These are phyloP conservation scores for Amniculicola lignicola DNA, from an alignment of 495 filamentous ascomycete species.

Conservation along the genomic window DNA sequence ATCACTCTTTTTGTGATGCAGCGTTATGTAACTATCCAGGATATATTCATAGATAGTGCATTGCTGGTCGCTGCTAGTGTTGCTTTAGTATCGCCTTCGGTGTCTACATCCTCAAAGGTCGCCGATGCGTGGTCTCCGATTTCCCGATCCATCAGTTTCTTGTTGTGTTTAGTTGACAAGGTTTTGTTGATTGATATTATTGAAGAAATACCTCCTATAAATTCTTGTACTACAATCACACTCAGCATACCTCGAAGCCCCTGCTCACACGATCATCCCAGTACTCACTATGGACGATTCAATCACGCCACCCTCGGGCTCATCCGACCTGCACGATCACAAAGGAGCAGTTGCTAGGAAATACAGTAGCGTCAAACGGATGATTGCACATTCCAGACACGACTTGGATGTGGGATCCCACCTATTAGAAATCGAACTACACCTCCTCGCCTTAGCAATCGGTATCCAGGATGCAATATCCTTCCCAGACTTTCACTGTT, in stretches of 20 bases:
- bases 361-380: not conserved
- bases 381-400: not conserved
- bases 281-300: not conserved
- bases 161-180: not conserved
- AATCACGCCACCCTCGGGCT: not conserved
- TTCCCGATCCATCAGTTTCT: not conserved
- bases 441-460: slow-evolving; percentile 43
- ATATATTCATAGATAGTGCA: not conserved
- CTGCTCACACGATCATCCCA: not conserved
- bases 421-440: slow-evolving; percentile 37
- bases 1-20: too few species aligned
- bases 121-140: not conserved
- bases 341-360: not conserved
- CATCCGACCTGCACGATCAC: not conserved
- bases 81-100: not conserved
- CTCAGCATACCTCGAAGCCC: not conserved
- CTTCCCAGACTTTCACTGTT: slow-evolving; percentile 62
- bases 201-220: not conserved
- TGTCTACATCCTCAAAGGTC: not conserved
- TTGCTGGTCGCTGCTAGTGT: not conserved
- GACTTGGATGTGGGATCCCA: not conserved
- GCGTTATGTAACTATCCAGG: too few species aligned
- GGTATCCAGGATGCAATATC: slow-evolving; percentile 58
- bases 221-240: not conserved
- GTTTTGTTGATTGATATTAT: not conserved